Percentiles rank a stretch among this genome's conserved stretches.
Conservation (phyloP, 306 rosid species). For the Potentilla sterilis region DNA sequence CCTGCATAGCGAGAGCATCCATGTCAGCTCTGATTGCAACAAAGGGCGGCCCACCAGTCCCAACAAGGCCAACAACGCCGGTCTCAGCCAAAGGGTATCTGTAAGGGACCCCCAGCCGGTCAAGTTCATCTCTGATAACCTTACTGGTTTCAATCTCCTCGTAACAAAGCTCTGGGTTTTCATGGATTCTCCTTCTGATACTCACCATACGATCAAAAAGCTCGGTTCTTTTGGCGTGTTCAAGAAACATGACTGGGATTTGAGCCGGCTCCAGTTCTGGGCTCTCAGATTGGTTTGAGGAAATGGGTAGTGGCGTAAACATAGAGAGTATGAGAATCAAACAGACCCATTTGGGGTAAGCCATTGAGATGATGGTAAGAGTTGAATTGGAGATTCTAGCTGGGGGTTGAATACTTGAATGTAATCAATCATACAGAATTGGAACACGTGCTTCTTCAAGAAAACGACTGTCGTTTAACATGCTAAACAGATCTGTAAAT, state of each 20-base stretch:
- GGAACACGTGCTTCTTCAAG: too few species aligned
- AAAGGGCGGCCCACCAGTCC: constrained; percentile 65
- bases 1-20: constrained; percentile 90
- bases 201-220: constrained; percentile 63
- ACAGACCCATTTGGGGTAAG: constrained; percentile 13
- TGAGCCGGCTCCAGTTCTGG: constrained; percentile 30
- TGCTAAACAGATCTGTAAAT: too few species aligned
- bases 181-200: constrained; percentile 72
- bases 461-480: too few species aligned
- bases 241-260: constrained; percentile 40
- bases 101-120: constrained; percentile 51
- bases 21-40: constrained; percentile 89
- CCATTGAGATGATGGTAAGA: constrained; percentile 11
- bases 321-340: constrained; percentile 16
- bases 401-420: too few species aligned
- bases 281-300: constrained; percentile 31
- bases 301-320: constrained; percentile 21
- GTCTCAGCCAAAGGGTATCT: constrained; percentile 67
- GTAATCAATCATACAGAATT: too few species aligned
- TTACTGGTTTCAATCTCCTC: constrained; percentile 81
- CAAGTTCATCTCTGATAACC: constrained; percentile 63
- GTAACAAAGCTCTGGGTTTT: constrained; percentile 75
- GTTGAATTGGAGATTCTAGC: neutral
- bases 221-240: constrained; percentile 42
- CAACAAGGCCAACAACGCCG: constrained; percentile 71